Conservation (phyloP, 495 filamentous ascomycete species). For the Elasticomyces elasticus region DNA sequence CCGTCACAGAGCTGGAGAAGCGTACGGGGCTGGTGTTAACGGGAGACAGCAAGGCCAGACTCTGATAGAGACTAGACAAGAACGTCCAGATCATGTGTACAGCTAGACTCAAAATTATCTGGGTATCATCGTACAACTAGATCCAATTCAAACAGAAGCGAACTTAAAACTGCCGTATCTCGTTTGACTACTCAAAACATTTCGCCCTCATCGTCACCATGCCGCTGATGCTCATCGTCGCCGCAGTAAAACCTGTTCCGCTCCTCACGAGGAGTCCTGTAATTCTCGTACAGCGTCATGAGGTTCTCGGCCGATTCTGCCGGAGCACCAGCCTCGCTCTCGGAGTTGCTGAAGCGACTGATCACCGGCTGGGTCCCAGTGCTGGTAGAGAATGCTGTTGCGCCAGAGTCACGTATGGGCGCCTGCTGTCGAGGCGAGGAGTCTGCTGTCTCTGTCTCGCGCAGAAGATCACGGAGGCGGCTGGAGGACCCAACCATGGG, state of each 20-base stretch:
- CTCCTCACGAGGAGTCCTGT: constrained; percentile 7
- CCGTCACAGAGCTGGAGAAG: constrained; percentile 58
- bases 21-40: constrained; percentile 47
- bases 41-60: constrained; percentile 33
- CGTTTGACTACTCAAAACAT: no score
- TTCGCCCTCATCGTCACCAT: no score
- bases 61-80: constrained; percentile 1
- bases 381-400: background rate
- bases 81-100: background rate
- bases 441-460: constrained; percentile 3
- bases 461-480: constrained; percentile 11
- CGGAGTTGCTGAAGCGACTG: constrained; percentile 8
- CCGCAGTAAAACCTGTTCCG: background rate
- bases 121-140: no score
- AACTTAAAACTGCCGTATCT: no score
- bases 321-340: constrained; percentile 2
- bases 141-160: no score
- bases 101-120: no score
- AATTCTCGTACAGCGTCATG: constrained; percentile 3
- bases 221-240: no score
- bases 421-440: background rate
- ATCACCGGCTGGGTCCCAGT: background rate
- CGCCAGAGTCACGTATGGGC: background rate
- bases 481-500: constrained; percentile 9
- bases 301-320: background rate